Conservation (phyloP, 2,329 filamentous ascomycete genomes). For the Cytospora piceae region DNA sequence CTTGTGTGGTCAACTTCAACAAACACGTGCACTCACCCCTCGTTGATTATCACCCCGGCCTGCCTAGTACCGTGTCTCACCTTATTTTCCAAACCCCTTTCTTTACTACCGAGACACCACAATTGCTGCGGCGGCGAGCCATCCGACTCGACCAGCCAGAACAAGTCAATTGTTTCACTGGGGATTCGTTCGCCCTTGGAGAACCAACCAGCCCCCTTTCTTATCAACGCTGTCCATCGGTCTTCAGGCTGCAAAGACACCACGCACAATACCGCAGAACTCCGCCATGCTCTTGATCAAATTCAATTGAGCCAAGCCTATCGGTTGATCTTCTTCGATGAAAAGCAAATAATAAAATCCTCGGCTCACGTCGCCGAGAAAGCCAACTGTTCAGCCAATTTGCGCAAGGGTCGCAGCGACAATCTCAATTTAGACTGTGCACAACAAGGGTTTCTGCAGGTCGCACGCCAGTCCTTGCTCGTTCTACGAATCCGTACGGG, state of each 20-base stretch:
- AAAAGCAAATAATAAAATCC: not conserved
- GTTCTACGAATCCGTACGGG: slow-evolving; percentile 24
- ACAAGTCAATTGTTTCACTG: not conserved
- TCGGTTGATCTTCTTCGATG: slow-evolving; percentile 13
- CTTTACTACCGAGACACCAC: slow-evolving; percentile 15
- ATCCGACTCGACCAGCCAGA: not conserved
- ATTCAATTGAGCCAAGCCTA: not conserved
- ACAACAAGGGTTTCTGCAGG: slow-evolving; percentile 15
- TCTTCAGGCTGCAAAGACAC: not conserved
- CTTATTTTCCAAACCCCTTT: slow-evolving; percentile 7
- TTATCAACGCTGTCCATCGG: not conserved
- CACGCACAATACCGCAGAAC: not conserved
- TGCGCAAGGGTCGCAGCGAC: slow-evolving; percentile 12
- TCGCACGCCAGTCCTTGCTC: slow-evolving; percentile 33
- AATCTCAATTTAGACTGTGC: slow-evolving; percentile 16
- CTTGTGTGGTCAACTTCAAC: not conserved
- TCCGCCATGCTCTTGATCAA: not conserved
- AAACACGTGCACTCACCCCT: slow-evolving; percentile 9
- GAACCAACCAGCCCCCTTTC: not conserved
- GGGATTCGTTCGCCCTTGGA: not conserved
- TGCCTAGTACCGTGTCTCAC: not conserved
- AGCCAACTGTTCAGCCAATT: not conserved
- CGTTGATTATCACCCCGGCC: not conserved
- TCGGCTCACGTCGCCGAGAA: not conserved
- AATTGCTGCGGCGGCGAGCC: not conserved